phyloP scores from a whole-genome alignment of 768 basidiomycete genomes.

The Hericium erinaceus region DNA sequence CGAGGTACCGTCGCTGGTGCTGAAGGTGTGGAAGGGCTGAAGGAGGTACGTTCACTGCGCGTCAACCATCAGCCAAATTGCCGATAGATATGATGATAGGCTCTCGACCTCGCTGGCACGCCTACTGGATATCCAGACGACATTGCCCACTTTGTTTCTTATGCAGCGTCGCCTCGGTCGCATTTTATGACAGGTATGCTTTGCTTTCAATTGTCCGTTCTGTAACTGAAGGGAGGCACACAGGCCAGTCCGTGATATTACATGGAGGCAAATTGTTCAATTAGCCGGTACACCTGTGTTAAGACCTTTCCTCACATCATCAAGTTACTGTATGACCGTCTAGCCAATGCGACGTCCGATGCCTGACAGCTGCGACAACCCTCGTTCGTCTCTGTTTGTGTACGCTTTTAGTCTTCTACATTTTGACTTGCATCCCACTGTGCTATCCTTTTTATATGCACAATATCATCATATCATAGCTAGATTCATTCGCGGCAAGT shows the following conservation, averaged over 20 bases:
- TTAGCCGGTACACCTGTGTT: not conserved
- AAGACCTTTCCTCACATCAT: too few relatives aligned
- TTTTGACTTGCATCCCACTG: too few relatives aligned
- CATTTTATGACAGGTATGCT: not conserved
- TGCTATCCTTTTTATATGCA: too few relatives aligned
- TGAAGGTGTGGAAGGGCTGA: not conserved
- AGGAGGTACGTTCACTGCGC: not conserved
- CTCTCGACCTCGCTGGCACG: too few relatives aligned
- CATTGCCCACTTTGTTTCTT: not conserved
- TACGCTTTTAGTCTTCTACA: too few relatives aligned
- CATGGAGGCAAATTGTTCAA: not conserved
- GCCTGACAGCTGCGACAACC: too few relatives aligned
- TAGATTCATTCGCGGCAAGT: too few relatives aligned
- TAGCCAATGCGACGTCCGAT: not conserved
- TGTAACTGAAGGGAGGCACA: not conserved
- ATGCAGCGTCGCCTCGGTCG: not conserved
- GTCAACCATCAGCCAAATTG: too few relatives aligned
- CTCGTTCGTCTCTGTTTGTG: too few relatives aligned
- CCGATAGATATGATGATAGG: too few relatives aligned
- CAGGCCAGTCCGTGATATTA: not conserved
- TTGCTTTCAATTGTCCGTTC: not conserved
- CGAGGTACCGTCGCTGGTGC: not conserved
- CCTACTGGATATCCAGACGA: not conserved
- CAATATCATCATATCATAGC: too few relatives aligned
- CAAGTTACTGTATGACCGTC: too few relatives aligned